phyloP scores from a whole-genome alignment of 768 basidiomycete species.

The Lactarius trivialis region DNA sequence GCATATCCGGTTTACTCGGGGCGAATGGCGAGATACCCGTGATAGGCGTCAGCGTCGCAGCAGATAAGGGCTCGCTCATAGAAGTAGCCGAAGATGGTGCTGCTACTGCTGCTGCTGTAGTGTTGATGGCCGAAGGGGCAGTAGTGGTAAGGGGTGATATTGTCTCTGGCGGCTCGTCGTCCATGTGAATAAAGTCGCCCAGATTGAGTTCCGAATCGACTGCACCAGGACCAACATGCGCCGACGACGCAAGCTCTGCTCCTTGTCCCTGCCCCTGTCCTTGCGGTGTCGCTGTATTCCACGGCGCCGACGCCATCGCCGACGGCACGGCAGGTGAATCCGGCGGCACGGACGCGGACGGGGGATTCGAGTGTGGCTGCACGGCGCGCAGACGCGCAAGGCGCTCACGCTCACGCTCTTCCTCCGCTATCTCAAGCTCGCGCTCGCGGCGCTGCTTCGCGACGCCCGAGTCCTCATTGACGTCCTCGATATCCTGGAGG shows the following conservation, averaged over 20 bases:
- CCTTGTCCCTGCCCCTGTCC: constrained; percentile 26
- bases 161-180: constrained; percentile 22
- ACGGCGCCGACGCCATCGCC: constrained; percentile 28
- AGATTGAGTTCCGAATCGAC: constrained; percentile 21
- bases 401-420: constrained; percentile 63
- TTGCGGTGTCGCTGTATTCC: constrained; percentile 55
- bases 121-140: not conserved
- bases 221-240: constrained; percentile 34
- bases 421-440: constrained; percentile 57
- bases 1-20: constrained; percentile 37
- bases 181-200: constrained; percentile 24
- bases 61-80: constrained; percentile 10
- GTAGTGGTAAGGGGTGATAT: not conserved
- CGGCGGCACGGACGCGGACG: constrained; percentile 51
- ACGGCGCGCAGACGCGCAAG: constrained; percentile 46
- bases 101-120: not conserved
- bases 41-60: constrained; percentile 24
- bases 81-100: not conserved
- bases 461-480: constrained; percentile 39
- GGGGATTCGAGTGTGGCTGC: constrained; percentile 27
- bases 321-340: constrained; percentile 56
- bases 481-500: constrained; percentile 81
- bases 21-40: constrained; percentile 33
- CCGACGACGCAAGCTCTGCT: constrained; percentile 22
- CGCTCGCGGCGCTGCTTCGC: constrained; percentile 30